A percentile compares a stretch with the other conserved stretches of the same genome.
These are phyloP conservation scores for Larix sibirica DNA, from an alignment of 83 land plant genomes.

Conservation along the genomic window DNA sequence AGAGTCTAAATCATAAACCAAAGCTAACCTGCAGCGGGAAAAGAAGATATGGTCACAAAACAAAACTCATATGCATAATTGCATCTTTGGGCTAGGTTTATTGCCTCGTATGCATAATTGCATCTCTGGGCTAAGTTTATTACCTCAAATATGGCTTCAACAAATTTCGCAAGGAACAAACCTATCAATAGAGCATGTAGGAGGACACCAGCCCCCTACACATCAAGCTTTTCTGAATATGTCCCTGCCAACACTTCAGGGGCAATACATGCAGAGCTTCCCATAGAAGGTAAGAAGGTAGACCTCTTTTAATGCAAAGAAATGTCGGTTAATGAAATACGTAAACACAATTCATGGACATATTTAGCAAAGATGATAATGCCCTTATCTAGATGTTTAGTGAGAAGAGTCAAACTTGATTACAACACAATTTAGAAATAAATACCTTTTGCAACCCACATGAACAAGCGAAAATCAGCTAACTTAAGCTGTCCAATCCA, in stretches of 20 bases:
- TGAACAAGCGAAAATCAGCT: conserved; percentile 72
- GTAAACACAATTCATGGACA: not conserved
- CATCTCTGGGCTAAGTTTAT: conserved; percentile 31
- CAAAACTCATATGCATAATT: not conserved
- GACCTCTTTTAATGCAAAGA: conserved; percentile 42
- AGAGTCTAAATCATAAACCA: conserved; percentile 61
- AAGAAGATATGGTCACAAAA: not conserved
- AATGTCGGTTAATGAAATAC: not conserved
- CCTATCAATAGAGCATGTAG: conserved; percentile 61
- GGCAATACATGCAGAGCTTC: not conserved
- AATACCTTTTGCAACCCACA: conserved; percentile 53
- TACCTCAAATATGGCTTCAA: conserved; percentile 60
- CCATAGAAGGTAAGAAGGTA: conserved; percentile 52
- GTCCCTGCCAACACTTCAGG: not conserved
- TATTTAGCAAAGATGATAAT: not conserved
- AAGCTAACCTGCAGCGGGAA: conserved; percentile 50
- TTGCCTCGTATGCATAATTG: not conserved
- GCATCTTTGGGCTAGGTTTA: not conserved
- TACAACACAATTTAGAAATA: not conserved
- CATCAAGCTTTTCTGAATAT: conserved; percentile 67
- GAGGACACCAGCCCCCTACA: conserved; percentile 71
- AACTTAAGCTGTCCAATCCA: conserved; percentile 52
- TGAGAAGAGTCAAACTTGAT: too few species aligned
- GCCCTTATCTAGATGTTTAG: too few species aligned
- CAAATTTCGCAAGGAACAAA: conserved; percentile 37